Percentiles rank a stretch among this genome's conserved stretches.
These are phyloP conservation scores for Fusarium pininemorale DNA, from an alignment of 2,329 filamentous ascomycete species.

Conservation along the genomic window DNA sequence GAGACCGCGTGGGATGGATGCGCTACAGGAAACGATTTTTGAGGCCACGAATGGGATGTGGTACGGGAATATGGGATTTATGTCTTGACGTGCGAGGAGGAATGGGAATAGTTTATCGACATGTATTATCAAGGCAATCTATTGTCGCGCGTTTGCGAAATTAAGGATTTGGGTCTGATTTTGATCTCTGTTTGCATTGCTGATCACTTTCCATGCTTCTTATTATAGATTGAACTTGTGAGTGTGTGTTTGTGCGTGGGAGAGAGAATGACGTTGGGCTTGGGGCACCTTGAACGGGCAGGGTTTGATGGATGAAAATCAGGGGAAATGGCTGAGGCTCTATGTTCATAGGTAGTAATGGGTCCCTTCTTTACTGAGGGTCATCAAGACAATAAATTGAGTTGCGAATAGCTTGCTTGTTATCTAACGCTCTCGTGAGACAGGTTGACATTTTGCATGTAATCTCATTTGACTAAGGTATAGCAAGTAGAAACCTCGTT, in stretches of 20 bases:
- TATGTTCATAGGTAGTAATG: not conserved
- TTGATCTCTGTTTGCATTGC: not conserved
- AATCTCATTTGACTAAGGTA: not conserved
- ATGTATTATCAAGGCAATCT: conserved; percentile 41
- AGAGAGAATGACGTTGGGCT: no score
- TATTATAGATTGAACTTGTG: not conserved
- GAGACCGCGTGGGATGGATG: conserved; percentile 24
- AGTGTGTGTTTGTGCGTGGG: not conserved
- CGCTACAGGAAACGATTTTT: conserved; percentile 29
- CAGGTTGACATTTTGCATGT: not conserved
- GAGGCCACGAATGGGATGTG: conserved; percentile 31
- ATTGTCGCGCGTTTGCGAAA: conserved; percentile 31
- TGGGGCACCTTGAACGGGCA: not conserved
- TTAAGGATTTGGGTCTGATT: conserved; percentile 28
- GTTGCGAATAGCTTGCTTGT: not conserved
- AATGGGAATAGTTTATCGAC: conserved; percentile 33
- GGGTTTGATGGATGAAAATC: not conserved
- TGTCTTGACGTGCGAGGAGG: conserved; percentile 29
- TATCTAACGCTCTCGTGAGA: not conserved
- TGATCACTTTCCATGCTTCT: not conserved
- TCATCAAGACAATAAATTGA: not conserved
- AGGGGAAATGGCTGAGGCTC: not conserved
- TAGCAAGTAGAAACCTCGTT: not conserved
- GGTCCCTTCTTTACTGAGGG: not conserved
- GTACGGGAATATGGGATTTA: conserved; percentile 33